Conservation (phyloP, 495 filamentous ascomycete species). For the Tuber melanosporum region DNA sequence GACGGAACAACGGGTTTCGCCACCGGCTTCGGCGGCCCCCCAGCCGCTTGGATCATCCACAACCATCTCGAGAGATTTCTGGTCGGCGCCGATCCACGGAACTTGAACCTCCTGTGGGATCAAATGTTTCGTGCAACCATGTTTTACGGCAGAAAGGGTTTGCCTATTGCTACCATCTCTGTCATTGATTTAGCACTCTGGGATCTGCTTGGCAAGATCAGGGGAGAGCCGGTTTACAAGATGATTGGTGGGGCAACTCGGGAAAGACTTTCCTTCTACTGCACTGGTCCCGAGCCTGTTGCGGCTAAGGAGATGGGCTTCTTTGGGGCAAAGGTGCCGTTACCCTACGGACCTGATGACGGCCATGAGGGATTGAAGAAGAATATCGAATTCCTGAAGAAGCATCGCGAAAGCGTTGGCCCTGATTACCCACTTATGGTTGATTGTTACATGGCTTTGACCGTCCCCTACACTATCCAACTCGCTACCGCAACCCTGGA, state of each 20-base stretch:
- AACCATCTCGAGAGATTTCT: conserved; percentile 89
- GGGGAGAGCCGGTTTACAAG: conserved; percentile 89
- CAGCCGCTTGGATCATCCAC: conserved; percentile 84
- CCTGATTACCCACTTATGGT: conserved; percentile 89
- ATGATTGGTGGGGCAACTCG: conserved; percentile 82
- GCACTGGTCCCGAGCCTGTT: conserved; percentile 76
- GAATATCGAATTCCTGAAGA: conserved; percentile 78
- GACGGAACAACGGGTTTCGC: conserved; percentile 89
- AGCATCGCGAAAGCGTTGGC: conserved; percentile 76
- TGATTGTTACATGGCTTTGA: conserved; percentile 94
- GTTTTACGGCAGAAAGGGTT: conserved; percentile 91
- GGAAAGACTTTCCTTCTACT: conserved; percentile 80
- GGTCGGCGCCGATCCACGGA: conserved; percentile 77
- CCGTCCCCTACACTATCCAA: conserved; percentile 85
- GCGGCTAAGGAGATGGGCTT: conserved; percentile 78
- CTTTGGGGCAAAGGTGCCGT: conserved; percentile 77
- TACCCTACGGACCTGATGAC: conserved; percentile 83
- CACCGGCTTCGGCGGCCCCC: conserved; percentile 84
- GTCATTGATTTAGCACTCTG: conserved; percentile 88
- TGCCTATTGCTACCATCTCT: conserved; percentile 82
- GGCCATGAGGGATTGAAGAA: conserved; percentile 72
- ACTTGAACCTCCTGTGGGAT: conserved; percentile 83
- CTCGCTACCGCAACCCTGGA: conserved; percentile 72
- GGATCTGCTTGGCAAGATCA: conserved; percentile 83
- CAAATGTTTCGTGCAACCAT: conserved; percentile 93